Evolutionary conservation across 2,329 filamentous ascomycete genomes (phyloP), one percentile per base, ranked within the genome.

Genomic region (Colletotrichum tofieldiae): DNA sequence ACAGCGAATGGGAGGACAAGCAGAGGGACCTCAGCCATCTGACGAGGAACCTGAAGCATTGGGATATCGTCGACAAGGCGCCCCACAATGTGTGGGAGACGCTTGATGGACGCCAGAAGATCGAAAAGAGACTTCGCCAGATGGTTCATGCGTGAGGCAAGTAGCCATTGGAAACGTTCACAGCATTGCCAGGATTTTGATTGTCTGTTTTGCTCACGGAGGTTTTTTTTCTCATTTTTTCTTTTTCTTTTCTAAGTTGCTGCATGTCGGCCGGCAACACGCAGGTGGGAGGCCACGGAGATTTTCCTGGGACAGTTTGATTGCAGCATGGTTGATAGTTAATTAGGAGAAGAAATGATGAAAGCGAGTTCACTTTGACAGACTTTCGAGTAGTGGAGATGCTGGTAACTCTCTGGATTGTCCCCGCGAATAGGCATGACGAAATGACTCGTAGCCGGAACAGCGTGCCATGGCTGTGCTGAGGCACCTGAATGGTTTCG

Each of bases 41-140:
- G 75, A 98, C 96, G 0, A 87, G 92, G 64, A 94, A 95, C 59
- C 84, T 98, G 63, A 81, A 93, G 69, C 86, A 89, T 49, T 99
- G 96, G 95, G 94, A 98, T 81, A 89, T 98, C 64, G 94, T 98
- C 14, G 90, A 93, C 69, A 89, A 92, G 74, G 95, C 95, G 3
- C 93, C 95, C 6, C 94, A 97, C 80, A 89, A 95, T 79, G 92
- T 98, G 0, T 99, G 96, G 96, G 85, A 84, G 76, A 94, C 92
- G 3, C 81, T 87, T 2, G 89, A 95, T 59, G 96, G 96, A 0
- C 87, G 94, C 66, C 83, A 90, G 63, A 82, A 91, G 58, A 92
- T 98, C 81, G 95, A 97, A 85, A 93, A 93, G 86, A 90, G 94
- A 76, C 82, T 98, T 77, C 88, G 85, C 74, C 86, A 95, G 79